Conservation (phyloP, 139 green algal genomes). For the Coelastrella sp. region DNA sequence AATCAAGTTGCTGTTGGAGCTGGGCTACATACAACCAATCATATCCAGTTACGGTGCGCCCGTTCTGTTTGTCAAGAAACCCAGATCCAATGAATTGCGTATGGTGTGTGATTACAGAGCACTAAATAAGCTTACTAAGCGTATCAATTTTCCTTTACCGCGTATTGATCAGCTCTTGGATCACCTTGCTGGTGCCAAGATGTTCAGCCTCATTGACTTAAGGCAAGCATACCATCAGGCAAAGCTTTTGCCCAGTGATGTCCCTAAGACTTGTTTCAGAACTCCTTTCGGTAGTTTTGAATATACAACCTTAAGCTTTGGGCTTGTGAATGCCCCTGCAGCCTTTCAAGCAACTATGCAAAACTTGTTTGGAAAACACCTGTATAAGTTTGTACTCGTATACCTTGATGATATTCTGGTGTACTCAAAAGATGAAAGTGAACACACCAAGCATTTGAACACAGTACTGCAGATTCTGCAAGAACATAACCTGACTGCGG, state of each 20-base stretch:
- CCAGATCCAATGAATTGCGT: slow-evolving; percentile 55
- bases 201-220: background rate
- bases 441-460: background rate
- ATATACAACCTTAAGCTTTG: slow-evolving; percentile 44
- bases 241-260: background rate
- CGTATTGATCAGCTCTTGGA: background rate
- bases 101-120: slow-evolving; percentile 62
- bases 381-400: background rate
- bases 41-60: slow-evolving; percentile 50
- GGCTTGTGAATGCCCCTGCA: background rate
- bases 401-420: slow-evolving; percentile 28
- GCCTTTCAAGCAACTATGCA: background rate
- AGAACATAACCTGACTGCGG: background rate
- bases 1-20: background rate
- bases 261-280: background rate
- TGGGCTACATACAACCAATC: slow-evolving; percentile 40
- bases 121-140: slow-evolving; percentile 44
- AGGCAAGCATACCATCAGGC: background rate
- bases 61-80: slow-evolving; percentile 62
- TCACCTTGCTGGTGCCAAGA: background rate
- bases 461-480: background rate
- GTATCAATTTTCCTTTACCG: slow-evolving; percentile 44
- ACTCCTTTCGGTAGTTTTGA: background rate
- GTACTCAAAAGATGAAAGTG: background rate
- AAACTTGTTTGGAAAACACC: background rate